Evolutionary conservation across 2,329 filamentous ascomycete genomes (phyloP), one percentile per base, ranked within the genome.

Genomic region (Talaromyces sp.): DNA sequence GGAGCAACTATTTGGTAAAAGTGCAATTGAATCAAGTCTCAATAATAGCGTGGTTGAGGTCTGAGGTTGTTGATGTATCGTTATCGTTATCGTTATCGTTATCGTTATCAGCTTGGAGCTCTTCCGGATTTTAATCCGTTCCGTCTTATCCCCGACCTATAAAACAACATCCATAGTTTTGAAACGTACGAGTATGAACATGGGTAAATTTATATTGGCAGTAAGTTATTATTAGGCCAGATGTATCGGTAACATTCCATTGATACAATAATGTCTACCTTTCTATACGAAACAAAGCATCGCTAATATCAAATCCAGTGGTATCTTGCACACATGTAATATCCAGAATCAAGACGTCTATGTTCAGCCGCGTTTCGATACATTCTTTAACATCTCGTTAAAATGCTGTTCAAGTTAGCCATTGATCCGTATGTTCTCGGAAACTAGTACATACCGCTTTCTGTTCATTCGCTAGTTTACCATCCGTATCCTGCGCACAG

Each of bases 391-490:
- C 69, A 76, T 73, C 53, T 74, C 70, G 19, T 76, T 72, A 65
- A 77, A 71, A 66, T 77, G 75, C 74, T 77, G 54, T 14, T 19
- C 27, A 12, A n/a, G 56, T 48, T 68, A 62, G 71, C 62, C 59
- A 17, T 35, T 46, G 19, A 43, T 24, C 17, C 24, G 6, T 19
- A n/a, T n/a, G n/a, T n/a, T n/a, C n/a, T n/a, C n/a, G 38, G 19
- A 7, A 31, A 12, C 6, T 38, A 17, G 2, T 27, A 66, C 73
- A 65, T 65, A 76, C 74, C 70, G 73, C 81, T 75, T 88, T 87
- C 73, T 93, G 87, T 69, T 96, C 92, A 85, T 77, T 79, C 61
- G 77, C 77, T 64, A 80, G 64, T 65, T 77, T 80, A 50, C 78
- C 77, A 65, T 76, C 72, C 62, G 77, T 77, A 70, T 80, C 77